These are phyloP conservation scores for Fragaria vesca DNA, from an alignment of 306 rosid genomes.

Conservation along the genomic window DNA sequence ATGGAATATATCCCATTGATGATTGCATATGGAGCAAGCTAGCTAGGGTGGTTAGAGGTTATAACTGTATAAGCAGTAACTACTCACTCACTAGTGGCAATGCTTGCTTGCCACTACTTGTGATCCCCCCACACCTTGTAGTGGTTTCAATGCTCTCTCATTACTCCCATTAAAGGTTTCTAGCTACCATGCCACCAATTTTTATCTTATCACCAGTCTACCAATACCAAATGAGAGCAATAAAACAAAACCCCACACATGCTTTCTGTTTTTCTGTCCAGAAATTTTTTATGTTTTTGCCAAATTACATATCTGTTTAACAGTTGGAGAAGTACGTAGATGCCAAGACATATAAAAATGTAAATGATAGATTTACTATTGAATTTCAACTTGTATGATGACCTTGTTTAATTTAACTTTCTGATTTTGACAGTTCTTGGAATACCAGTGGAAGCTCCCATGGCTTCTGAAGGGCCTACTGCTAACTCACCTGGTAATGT, in stretches of 20 bases:
- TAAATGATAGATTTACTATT: not conserved
- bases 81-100: not conserved
- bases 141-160: not conserved
- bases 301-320: not conserved
- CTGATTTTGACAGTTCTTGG: slow-evolving; percentile 21
- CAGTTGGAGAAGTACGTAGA: not conserved
- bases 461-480: not conserved
- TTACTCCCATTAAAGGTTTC: slow-evolving; percentile 6
- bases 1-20: not conserved
- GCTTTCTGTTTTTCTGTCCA: not conserved
- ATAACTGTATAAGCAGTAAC: not conserved
- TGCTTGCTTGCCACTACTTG: not conserved
- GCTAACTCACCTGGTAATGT: slow-evolving; percentile 12
- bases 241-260: not conserved
- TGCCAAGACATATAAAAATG: not conserved
- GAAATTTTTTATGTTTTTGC: no score
- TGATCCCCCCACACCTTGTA: not conserved
- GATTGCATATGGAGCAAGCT: not conserved
- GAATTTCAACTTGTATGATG: not conserved
- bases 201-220: not conserved
- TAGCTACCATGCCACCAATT: not conserved
- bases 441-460: slow-evolving; percentile 22
- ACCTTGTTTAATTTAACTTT: not conserved
- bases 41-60: not conserved
- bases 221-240: not conserved